phyloP scores from a whole-genome alignment of 192 early-diverging fungal genomes.

The Entrophospora sp. region DNA sequence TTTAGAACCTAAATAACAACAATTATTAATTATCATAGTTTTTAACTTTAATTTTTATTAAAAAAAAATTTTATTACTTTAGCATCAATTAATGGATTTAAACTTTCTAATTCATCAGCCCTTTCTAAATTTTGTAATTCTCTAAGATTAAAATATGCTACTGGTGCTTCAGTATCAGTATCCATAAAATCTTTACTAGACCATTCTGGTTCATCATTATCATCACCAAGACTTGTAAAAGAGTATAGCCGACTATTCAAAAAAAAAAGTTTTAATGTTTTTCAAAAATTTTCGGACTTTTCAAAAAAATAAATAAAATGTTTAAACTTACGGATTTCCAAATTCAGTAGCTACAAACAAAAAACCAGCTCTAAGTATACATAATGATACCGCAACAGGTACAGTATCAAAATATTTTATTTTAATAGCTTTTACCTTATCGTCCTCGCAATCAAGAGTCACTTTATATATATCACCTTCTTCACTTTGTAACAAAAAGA shows the following conservation, averaged over 20 bases:
- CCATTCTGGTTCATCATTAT: conserved; percentile 75
- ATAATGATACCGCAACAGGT: conserved; percentile 65
- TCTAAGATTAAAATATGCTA: conserved; percentile 62
- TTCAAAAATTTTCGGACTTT: too few species aligned
- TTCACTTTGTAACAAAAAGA: conserved; percentile 85
- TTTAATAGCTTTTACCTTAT: conserved; percentile 56
- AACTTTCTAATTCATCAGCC: conserved; percentile 86
- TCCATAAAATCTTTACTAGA: conserved; percentile 60
- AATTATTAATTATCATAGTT: too few species aligned
- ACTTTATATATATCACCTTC: conserved; percentile 92
- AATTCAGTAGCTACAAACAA: conserved; percentile 88
- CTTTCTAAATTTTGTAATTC: conserved; percentile 73
- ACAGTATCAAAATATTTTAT: conserved; percentile 96
- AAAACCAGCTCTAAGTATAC: conserved; percentile 88
- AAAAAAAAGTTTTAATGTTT: too few species aligned
- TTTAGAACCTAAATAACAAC: conserved; percentile 52
- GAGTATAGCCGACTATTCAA: conserved; percentile 70
- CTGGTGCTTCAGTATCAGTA: conserved; percentile 40
- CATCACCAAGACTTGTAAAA: conserved; percentile 89
- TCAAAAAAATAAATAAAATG: too few species aligned
- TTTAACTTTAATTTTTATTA: too few species aligned
- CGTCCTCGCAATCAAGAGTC: conserved; percentile 68
- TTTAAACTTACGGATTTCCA: conserved; percentile 89
- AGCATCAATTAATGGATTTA: conserved; percentile 73
- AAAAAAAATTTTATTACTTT: conserved; percentile 36